These are phyloP conservation scores for Craterostigma plantagineum DNA, from an alignment of 257 asterid genomes.

Conservation along the genomic window DNA sequence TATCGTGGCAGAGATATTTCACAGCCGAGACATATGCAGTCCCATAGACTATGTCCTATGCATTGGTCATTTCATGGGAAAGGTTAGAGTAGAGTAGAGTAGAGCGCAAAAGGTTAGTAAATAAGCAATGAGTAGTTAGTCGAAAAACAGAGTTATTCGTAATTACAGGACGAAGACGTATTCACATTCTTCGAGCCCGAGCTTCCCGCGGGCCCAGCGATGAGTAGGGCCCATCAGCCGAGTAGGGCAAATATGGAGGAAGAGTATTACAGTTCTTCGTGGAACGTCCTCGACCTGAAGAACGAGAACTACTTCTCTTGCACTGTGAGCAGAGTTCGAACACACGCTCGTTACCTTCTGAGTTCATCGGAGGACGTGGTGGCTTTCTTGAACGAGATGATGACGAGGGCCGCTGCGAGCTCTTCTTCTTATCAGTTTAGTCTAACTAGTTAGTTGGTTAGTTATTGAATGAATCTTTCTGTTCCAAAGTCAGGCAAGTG, in stretches of 20 bases:
- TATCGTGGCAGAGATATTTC: constrained; percentile 85
- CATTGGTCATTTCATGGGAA: constrained; percentile 73
- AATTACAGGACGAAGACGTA: constrained; percentile 94
- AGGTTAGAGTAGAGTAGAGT: too few species aligned
- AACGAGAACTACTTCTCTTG: constrained; percentile 93
- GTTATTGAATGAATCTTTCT: too few species aligned
- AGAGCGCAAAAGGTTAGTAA: too few species aligned
- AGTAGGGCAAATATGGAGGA: constrained; percentile 19
- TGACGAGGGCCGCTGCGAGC: constrained; percentile 26
- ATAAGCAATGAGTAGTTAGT: too few species aligned
- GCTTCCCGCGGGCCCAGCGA: constrained; percentile 43
- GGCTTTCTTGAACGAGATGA: constrained; percentile 40
- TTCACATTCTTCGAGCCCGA: constrained; percentile 91
- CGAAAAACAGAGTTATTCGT: too few species aligned
- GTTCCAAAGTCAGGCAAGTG: too few species aligned
- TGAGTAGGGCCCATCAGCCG: constrained; percentile 18
- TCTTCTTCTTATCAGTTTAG: not conserved
- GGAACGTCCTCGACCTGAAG: constrained; percentile 85
- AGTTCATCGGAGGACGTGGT: constrained; percentile 48
- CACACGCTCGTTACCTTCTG: constrained; percentile 70
- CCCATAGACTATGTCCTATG: constrained; percentile 83
- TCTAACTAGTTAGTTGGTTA: too few species aligned
- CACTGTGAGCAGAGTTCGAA: constrained; percentile 66
- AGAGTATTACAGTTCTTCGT: constrained; percentile 21
- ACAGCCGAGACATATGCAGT: constrained; percentile 36